Base-by-base conservation (phyloP, 1,284 basidiomycete genomes). In the Somion occarium region DNA sequence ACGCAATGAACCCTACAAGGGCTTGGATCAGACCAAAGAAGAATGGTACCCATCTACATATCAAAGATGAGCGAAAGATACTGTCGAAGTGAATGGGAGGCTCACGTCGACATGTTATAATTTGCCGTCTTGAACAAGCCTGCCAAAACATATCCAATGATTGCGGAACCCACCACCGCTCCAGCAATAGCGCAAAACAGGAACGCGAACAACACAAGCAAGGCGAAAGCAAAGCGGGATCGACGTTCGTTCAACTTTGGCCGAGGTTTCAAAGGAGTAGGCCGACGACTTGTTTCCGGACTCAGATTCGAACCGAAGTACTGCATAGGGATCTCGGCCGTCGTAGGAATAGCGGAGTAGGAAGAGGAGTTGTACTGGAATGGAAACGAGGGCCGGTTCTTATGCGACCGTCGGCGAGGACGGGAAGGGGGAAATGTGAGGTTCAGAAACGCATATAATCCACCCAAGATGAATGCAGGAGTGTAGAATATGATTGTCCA, bases 1-100 rank as follows among this genome's bases (percentile, higher is more conserved):
- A 84, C 87, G 81, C 82, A 42, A 91, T 73, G 52, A 90, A 72
- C 11, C 83, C 78, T 30, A 89, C 71, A 19, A 87, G 68, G 25
- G 83, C 82, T 58, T 86, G 83, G 52, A 91, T 78, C 25, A 87
- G 64, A 5, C 82, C 88, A 71, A 88, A 82, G 24, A 91, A 61
- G 60, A 92, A 88, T 3, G 91, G 91, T 44, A 93, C 76, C 89
- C 90, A 92, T 48, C 88, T 91, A 56, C n/a, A n/a, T n/a, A n/a
- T n/a, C n/a, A n/a, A n/a, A n/a, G n/a, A n/a, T n/a, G n/a, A n/a
- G n/a, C n/a, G n/a, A n/a, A n/a, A 49, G 47, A 43, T 46, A 48
- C 43, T 44, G 37, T 42, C 23, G 52, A 48, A 39, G n/a, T 39
- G 9, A 41, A 49, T 37, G 39, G 26, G 12, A 24, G 27, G 76